Evolutionary conservation across 1,284 basidiomycete genomes (phyloP).

Genomic region (Boletellus deceptivus): DNA sequence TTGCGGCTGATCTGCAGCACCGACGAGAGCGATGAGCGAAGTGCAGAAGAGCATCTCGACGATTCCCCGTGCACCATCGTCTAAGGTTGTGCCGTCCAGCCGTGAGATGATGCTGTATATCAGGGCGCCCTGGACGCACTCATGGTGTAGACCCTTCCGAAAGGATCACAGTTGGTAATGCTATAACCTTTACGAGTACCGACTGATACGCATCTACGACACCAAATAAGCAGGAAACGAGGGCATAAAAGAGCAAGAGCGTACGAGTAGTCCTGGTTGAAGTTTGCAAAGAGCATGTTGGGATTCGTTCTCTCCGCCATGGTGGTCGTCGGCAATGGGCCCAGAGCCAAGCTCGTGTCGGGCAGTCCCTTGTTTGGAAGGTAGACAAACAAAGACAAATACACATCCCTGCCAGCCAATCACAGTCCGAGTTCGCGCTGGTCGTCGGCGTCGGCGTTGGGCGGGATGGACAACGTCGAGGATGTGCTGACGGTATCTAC

Average conservation of each 20-base stretch:
- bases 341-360: background rate
- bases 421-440: background rate
- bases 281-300: conserved; percentile 81
- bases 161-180: conserved; percentile 98
- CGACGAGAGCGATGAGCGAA: conserved; percentile 93
- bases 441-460: no score
- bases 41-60: conserved; percentile 99
- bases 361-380: conserved; percentile 11
- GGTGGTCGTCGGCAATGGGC: conserved; percentile 11
- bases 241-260: conserved; percentile 25
- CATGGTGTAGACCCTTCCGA: conserved; percentile 93
- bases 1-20: conserved; percentile 86
- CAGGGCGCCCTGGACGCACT: conserved; percentile 52
- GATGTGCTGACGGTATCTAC: no score
- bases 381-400: conserved; percentile 17
- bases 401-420: conserved; percentile 5
- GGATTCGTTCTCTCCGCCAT: conserved; percentile 34
- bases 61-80: conserved; percentile 90
- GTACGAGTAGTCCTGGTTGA: conserved; percentile 86
- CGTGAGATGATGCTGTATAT: background rate
- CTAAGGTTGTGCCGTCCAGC: conserved; percentile 37
- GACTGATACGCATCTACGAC: conserved; percentile 85
- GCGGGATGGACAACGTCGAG: no score
- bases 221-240: background rate
- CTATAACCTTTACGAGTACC: conserved; percentile 96